Evolutionary conservation across 2,329 filamentous ascomycete species (phyloP).

Genomic region (Claviceps lovelessii): DNA sequence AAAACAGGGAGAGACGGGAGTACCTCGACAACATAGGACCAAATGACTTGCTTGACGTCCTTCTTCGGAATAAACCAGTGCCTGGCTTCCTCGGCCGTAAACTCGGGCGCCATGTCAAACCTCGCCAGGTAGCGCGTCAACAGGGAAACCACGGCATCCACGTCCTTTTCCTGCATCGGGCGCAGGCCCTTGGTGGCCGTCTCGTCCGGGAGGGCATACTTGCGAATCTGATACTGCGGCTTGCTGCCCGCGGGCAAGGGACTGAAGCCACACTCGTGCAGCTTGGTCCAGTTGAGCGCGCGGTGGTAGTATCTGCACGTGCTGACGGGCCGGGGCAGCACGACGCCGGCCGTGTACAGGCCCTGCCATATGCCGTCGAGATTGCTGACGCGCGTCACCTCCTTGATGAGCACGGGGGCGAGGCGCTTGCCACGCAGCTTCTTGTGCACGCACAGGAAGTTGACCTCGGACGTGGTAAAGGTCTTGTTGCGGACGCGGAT

Average conservation of each 20-base stretch:
- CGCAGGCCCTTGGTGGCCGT: constrained; percentile 65
- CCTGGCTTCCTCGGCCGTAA: constrained; percentile 63
- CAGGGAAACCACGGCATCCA: constrained; percentile 60
- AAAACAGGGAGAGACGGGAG: constrained; percentile 9
- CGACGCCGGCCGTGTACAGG: constrained; percentile 84
- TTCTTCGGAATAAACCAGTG: constrained; percentile 73
- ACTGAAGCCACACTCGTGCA: constrained; percentile 89
- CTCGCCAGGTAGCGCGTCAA: constrained; percentile 63
- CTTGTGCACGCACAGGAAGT: constrained; percentile 97
- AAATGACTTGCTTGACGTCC: constrained; percentile 65
- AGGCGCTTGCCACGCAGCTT: constrained; percentile 89
- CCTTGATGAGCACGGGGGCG: constrained; percentile 89
- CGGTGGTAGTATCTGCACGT: constrained; percentile 94
- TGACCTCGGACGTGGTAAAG: constrained; percentile 78
- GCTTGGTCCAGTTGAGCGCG: constrained; percentile 86
- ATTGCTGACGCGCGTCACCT: constrained; percentile 88
- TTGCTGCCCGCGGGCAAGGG: constrained; percentile 73
- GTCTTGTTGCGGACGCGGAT: constrained; percentile 65
- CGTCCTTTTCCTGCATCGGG: constrained; percentile 64
- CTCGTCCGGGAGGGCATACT: constrained; percentile 65
- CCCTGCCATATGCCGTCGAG: constrained; percentile 79
- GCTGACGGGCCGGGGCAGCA: constrained; percentile 81
- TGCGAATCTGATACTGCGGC: constrained; percentile 69
- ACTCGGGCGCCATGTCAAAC: constrained; percentile 74
- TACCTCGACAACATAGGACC: constrained; percentile 82